Evolutionary conservation across 2,329 filamentous ascomycete genomes (phyloP).

Genomic region (Botrytis paeoniae): DNA sequence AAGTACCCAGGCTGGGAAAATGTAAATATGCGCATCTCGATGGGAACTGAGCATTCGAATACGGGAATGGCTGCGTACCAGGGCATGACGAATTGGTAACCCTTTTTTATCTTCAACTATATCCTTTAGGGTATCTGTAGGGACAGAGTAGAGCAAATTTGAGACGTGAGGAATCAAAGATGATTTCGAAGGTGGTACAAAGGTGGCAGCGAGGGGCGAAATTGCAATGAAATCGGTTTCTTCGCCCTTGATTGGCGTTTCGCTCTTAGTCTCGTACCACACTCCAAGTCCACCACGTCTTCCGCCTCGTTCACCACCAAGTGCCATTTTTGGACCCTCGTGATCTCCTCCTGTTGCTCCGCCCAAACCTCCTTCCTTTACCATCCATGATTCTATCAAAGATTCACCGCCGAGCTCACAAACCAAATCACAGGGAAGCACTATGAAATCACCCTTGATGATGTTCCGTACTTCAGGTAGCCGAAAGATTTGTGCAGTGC

Average conservation of each 20-base stretch:
- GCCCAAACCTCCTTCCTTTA: conserved; percentile 68
- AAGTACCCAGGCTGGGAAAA: conserved; percentile 89
- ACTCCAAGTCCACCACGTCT: conserved; percentile 80
- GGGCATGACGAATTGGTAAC: conserved; percentile 70
- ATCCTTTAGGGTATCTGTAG: conserved; percentile 86
- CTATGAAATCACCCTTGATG: conserved; percentile 81
- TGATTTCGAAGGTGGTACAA: conserved; percentile 57
- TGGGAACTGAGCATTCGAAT: conserved; percentile 80
- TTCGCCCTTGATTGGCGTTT: conserved; percentile 77
- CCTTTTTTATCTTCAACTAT: conserved; percentile 71
- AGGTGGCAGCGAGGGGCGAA: conserved; percentile 58
- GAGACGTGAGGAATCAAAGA: conserved; percentile 67
- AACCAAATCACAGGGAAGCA: conserved; percentile 89
- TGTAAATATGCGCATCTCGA: conserved; percentile 90
- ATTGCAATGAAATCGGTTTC: conserved; percentile 91
- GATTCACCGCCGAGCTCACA: conserved; percentile 83
- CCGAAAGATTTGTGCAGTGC: conserved; percentile 84
- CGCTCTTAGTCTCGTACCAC: conserved; percentile 84
- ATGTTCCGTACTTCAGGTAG: conserved; percentile 76
- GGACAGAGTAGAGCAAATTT: conserved; percentile 81
- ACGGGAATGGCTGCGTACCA: conserved; percentile 71
- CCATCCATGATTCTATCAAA: conserved; percentile 89
- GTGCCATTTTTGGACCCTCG: conserved; percentile 46
- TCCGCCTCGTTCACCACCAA: conserved; percentile 54
- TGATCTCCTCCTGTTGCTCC: conserved; percentile 53